phyloP scores from a whole-genome alignment of 2,329 filamentous ascomycete genomes.

The Pyrenochaeta sp. region DNA sequence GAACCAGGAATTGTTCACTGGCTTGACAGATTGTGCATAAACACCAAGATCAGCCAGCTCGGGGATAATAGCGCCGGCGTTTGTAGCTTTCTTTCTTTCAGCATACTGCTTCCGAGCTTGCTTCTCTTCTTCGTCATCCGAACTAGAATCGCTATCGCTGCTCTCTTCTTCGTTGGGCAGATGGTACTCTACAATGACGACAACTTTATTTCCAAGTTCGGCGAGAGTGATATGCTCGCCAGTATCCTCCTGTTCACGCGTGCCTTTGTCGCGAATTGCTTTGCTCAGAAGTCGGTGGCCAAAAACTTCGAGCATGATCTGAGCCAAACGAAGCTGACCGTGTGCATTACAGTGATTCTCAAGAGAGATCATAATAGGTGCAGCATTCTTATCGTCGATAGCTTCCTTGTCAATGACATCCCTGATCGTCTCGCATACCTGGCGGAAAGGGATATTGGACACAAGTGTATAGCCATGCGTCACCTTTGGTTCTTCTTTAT shows the following conservation, averaged over 20 bases:
- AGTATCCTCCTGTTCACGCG: slow-evolving; percentile 60
- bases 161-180: slow-evolving; percentile 60
- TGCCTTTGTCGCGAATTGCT: slow-evolving; percentile 64
- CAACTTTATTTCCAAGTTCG: slow-evolving; percentile 69
- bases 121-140: slow-evolving; percentile 53
- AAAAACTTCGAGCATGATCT: slow-evolving; percentile 71
- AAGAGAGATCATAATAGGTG: slow-evolving; percentile 69
- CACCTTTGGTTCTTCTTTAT: slow-evolving; percentile 71
- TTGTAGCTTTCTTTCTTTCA: slow-evolving; percentile 58
- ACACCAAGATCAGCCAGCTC: slow-evolving; percentile 71
- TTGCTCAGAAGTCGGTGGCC: slow-evolving; percentile 66
- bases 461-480: slow-evolving; percentile 75
- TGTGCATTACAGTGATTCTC: slow-evolving; percentile 70
- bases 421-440: slow-evolving; percentile 71
- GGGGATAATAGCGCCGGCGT: slow-evolving; percentile 63
- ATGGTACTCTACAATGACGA: slow-evolving; percentile 73
- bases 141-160: slow-evolving; percentile 40
- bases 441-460: slow-evolving; percentile 69
- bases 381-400: slow-evolving; percentile 54
- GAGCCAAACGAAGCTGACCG: slow-evolving; percentile 67
- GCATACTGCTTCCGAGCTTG: slow-evolving; percentile 63
- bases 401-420: slow-evolving; percentile 68
- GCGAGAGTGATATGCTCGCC: slow-evolving; percentile 64
- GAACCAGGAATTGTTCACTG: slow-evolving; percentile 71
- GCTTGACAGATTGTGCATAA: slow-evolving; percentile 75